Evolutionary conservation across 441 rosid species (phyloP).

Genomic region (Mallotus japonicus): DNA sequence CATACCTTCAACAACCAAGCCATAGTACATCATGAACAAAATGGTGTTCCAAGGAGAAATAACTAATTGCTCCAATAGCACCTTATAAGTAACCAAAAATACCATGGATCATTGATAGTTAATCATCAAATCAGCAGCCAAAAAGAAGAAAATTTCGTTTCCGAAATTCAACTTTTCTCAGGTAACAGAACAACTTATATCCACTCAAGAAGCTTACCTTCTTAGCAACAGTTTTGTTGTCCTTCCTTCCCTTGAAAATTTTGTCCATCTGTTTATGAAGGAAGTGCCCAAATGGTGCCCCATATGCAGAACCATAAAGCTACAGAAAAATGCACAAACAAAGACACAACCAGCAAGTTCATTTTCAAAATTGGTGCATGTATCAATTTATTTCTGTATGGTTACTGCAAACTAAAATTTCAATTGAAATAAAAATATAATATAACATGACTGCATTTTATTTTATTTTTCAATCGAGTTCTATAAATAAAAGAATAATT

Average conservation of each 20-base stretch:
- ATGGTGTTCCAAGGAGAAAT: constrained; percentile 88
- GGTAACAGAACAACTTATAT: not conserved
- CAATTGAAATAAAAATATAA: not conserved
- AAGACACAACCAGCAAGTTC: not conserved
- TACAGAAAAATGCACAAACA: constrained; percentile 28
- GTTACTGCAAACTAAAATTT: not conserved
- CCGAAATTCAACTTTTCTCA: not conserved
- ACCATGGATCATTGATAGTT: too few relatives aligned
- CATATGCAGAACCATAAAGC: constrained; percentile 82
- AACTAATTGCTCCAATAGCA: constrained; percentile 78
- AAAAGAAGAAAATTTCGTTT: too few relatives aligned
- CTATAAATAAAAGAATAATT: too few relatives aligned
- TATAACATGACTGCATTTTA: too few relatives aligned
- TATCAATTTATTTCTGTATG: not conserved
- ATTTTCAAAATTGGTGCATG: not conserved
- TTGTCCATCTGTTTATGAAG: constrained; percentile 75
- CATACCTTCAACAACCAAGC: constrained; percentile 86
- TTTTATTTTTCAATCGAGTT: too few relatives aligned
- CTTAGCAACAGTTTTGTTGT: constrained; percentile 65
- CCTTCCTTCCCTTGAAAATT: constrained; percentile 77
- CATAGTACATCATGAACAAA: constrained; percentile 77
- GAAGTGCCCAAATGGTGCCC: constrained; percentile 95
- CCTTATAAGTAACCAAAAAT: constrained; percentile 38
- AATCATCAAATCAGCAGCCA: constrained; percentile 2
- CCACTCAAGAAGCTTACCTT: constrained; percentile 46